These are phyloP conservation scores for Onygena corvina DNA, from an alignment of 2,329 filamentous ascomycete species.

Conservation along the genomic window DNA sequence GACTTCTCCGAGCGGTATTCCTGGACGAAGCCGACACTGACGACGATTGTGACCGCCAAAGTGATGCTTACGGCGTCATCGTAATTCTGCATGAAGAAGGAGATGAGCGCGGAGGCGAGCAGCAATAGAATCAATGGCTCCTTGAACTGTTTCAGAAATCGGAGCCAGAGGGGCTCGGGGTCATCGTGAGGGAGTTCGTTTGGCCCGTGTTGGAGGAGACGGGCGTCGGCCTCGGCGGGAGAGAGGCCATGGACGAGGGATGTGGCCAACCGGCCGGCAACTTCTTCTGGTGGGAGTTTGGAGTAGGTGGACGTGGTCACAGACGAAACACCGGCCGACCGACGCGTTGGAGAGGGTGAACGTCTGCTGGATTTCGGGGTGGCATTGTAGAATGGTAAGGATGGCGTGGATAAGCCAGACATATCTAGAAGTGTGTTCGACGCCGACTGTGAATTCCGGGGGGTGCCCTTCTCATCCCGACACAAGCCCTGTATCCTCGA, in stretches of 20 bases:
- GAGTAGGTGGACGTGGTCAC: slow-evolving; percentile 42
- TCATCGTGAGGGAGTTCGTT: slow-evolving; percentile 93
- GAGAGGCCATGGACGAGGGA: slow-evolving; percentile 75
- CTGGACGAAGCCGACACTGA: slow-evolving; percentile 89
- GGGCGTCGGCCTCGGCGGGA: slow-evolving; percentile 64
- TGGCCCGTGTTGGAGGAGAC: slow-evolving; percentile 68
- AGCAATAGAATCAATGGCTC: slow-evolving; percentile 91
- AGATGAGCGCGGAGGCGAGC: slow-evolving; percentile 75
- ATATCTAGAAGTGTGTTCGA: slow-evolving; percentile 37
- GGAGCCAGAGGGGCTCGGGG: slow-evolving; percentile 86
- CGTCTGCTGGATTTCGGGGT: slow-evolving; percentile 17
- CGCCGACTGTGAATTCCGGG: not conserved
- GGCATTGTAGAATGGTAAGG: slow-evolving; percentile 46
- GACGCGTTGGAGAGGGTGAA: slow-evolving; percentile 15
- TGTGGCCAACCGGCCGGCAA: slow-evolving; percentile 63
- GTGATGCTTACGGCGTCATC: slow-evolving; percentile 95
- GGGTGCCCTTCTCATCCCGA: slow-evolving; percentile 11
- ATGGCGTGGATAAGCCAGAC: slow-evolving; percentile 49
- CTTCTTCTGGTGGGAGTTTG: slow-evolving; percentile 62
- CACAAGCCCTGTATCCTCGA: slow-evolving; percentile 3
- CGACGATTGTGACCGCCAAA: slow-evolving; percentile 90
- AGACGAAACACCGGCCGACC: slow-evolving; percentile 11
- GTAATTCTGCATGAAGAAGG: slow-evolving; percentile 79
- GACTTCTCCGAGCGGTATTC: slow-evolving; percentile 98
- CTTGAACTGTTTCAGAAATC: slow-evolving; percentile 92